Conservation (phyloP, 2,329 filamentous ascomycete species). For the Scedosporium dehoogii region DNA sequence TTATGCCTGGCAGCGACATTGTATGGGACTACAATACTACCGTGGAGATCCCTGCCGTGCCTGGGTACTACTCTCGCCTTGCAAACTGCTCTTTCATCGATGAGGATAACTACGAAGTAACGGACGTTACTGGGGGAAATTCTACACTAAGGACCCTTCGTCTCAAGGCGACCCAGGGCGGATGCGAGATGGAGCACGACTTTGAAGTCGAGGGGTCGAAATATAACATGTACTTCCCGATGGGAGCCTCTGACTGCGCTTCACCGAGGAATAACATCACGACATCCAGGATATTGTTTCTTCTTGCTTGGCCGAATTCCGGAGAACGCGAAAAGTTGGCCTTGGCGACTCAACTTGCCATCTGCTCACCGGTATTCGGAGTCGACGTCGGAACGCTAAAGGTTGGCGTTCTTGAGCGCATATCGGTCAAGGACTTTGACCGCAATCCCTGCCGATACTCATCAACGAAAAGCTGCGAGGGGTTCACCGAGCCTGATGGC, state of each 20-base stretch:
- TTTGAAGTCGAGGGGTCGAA: background rate
- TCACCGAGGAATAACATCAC: background rate
- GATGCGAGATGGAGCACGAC: background rate
- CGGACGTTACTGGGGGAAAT: background rate
- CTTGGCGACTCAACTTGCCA: background rate
- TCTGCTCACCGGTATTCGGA: background rate
- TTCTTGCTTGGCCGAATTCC: background rate
- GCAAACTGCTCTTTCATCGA: background rate
- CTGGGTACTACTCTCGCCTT: background rate
- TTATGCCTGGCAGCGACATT: background rate
- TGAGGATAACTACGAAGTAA: background rate
- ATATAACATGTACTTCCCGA: background rate
- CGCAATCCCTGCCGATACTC: background rate
- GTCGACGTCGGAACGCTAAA: background rate
- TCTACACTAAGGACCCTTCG: background rate
- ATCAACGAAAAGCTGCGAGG: background rate
- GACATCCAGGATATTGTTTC: background rate
- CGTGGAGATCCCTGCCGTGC: background rate
- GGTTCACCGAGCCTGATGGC: background rate
- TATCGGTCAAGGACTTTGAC: background rate
- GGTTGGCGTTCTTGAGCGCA: background rate
- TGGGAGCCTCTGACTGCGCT: background rate
- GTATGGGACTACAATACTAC: background rate
- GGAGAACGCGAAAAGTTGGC: background rate
- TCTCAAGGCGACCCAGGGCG: background rate